Percentiles rank a stretch among this genome's conserved stretches.
Evolutionary conservation across 768 basidiomycete species (phyloP).

Genomic region (Russula brevipes): DNA sequence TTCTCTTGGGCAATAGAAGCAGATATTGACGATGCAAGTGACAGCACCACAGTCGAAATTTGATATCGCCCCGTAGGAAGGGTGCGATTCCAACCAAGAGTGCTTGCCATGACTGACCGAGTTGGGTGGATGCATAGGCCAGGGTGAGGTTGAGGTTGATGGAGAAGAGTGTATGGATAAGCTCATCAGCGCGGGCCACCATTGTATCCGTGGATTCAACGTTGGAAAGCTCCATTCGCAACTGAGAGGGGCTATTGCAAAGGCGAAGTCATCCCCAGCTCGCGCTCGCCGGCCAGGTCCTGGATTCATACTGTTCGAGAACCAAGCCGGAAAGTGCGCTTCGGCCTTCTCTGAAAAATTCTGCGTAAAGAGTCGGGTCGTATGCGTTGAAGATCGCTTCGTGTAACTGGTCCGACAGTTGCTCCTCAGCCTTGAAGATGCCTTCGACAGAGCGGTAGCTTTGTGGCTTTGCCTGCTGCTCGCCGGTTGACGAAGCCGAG

Average conservation of each 20-base stretch:
- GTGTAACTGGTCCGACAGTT: conserved; percentile 57
- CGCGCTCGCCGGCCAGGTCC: conserved; percentile 62
- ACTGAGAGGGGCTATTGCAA: conserved; percentile 52
- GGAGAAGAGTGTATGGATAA: conserved; percentile 57
- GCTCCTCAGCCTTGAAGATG: conserved; percentile 56
- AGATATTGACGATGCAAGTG: conserved; percentile 59
- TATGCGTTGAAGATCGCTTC: conserved; percentile 70
- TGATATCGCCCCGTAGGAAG: conserved; percentile 57
- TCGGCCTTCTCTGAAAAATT: conserved; percentile 47
- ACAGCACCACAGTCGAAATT: conserved; percentile 51
- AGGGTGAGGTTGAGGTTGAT: conserved; percentile 88
- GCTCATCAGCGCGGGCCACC: conserved; percentile 40
- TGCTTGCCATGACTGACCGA: conserved; percentile 74
- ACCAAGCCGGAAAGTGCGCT: conserved; percentile 51
- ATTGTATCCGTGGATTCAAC: conserved; percentile 36
- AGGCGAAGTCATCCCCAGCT: conserved; percentile 74
- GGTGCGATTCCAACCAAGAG: conserved; percentile 60
- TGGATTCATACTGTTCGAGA: conserved; percentile 58
- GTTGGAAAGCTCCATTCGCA: conserved; percentile 53
- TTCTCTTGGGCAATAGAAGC: conserved; percentile 60
- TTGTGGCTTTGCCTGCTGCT: conserved; percentile 44
- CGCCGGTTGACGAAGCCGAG: conserved; percentile 32
- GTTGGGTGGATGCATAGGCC: conserved; percentile 66
- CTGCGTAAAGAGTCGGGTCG: conserved; percentile 66
- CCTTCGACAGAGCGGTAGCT: conserved; percentile 57